phyloP scores from a whole-genome alignment of 306 rosid genomes.

The Pyrus betulifolia region DNA sequence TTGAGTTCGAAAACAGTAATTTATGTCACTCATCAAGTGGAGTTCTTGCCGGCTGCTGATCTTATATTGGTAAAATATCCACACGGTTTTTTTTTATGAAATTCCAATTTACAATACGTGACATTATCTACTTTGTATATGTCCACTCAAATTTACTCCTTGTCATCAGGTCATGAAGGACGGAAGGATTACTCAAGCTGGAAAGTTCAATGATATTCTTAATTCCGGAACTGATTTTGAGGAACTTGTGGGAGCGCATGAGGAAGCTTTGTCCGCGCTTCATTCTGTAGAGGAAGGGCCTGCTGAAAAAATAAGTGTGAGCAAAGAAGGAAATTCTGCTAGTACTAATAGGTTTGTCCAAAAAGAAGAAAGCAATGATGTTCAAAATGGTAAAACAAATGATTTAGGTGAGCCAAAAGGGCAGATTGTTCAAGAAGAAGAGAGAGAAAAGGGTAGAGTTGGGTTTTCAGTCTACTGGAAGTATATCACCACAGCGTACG shows the following conservation, averaged over 20 bases:
- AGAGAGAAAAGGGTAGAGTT: conserved; percentile 82
- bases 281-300: conserved; percentile 26
- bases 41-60: conserved; percentile 82
- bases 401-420: conserved; percentile 33
- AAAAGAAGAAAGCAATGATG: conserved; percentile 27
- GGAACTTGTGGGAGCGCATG: conserved; percentile 85
- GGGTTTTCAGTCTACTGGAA: conserved; percentile 68
- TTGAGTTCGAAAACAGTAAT: conserved; percentile 68
- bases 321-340: conserved; percentile 20
- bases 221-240: conserved; percentile 58
- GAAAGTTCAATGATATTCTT: conserved; percentile 60
- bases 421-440: conserved; percentile 89
- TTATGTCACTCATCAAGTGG: conserved; percentile 84
- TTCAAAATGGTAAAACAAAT: conserved; percentile 30
- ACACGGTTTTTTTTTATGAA: neutral
- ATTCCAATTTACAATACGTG: neutral
- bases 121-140: neutral
- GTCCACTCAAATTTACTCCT: neutral
- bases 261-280: conserved; percentile 64
- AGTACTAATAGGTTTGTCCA: conserved; percentile 14
- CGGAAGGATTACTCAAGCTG: conserved; percentile 67
- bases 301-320: conserved; percentile 8
- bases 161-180: conserved; percentile 72
- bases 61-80: conserved; percentile 54
- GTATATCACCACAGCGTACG: conserved; percentile 58